Conservation (phyloP, 306 rosid genomes). For the Castanea sativa region DNA sequence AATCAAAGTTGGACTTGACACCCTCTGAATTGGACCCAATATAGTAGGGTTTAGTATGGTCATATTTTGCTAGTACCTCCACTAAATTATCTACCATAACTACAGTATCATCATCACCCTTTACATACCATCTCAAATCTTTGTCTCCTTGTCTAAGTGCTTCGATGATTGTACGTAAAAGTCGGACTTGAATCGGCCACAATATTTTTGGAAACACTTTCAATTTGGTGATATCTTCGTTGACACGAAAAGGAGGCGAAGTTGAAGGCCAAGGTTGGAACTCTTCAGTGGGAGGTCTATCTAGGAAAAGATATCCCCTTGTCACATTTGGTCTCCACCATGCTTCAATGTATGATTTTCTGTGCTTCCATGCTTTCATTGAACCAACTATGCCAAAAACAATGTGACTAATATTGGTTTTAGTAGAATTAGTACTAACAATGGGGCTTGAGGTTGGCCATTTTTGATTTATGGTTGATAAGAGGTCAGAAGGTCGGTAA, state of each 20-base stretch:
- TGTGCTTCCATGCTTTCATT: slow-evolving; percentile 43
- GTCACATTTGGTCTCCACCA: slow-evolving; percentile 50
- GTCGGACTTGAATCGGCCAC: slow-evolving; percentile 16
- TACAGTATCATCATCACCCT: slow-evolving; percentile 47
- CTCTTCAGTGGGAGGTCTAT: slow-evolving; percentile 26
- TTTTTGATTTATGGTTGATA: slow-evolving; percentile 26
- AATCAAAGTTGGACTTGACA: slow-evolving; percentile 23
- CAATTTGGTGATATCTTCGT: slow-evolving; percentile 14
- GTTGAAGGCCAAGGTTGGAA: slow-evolving; percentile 43
- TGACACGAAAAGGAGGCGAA: slow-evolving; percentile 40
- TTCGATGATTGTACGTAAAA: slow-evolving; percentile 31
- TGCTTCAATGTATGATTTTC: slow-evolving; percentile 28
- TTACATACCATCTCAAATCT: slow-evolving; percentile 46
- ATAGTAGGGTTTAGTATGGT: slow-evolving; percentile 30
- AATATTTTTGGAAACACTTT: not conserved
- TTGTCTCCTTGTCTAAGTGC: slow-evolving; percentile 27
- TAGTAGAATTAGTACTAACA: not conserved
- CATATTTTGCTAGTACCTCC: slow-evolving; percentile 31
- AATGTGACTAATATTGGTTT: slow-evolving; percentile 32
- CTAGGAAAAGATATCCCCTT: slow-evolving; percentile 44
- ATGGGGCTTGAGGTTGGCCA: not conserved
- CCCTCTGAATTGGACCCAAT: slow-evolving; percentile 30
- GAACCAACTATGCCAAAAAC: slow-evolving; percentile 41
- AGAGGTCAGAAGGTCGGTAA: slow-evolving; percentile 23
- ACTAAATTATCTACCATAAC: slow-evolving; percentile 36